Percentiles rank a stretch among this genome's conserved stretches.
phyloP scores from a whole-genome alignment of 352 stramenopile genomes.

The Pythium pyrilobum region DNA sequence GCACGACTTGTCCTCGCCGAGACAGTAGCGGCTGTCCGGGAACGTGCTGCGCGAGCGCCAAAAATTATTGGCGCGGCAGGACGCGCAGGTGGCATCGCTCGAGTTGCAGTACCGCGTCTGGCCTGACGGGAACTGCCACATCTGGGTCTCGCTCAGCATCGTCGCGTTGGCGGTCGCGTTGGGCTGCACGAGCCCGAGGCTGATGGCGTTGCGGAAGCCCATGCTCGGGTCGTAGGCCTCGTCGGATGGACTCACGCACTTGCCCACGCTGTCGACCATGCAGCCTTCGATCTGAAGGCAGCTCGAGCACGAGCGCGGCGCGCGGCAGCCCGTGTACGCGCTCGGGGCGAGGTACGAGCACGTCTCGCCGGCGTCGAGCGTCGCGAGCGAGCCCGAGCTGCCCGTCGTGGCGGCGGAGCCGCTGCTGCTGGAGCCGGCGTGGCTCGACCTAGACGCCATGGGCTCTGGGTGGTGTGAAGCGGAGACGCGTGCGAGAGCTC shows the following conservation, averaged over 20 bases:
- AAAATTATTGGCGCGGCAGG: neutral
- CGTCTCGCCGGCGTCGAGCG: neutral
- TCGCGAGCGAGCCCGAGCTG: neutral
- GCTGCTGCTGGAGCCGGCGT: neutral
- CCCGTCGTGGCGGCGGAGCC: neutral
- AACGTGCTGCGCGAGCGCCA: constrained; percentile 1
- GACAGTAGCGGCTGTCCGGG: constrained; percentile 8
- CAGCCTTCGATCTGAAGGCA: constrained; percentile 9
- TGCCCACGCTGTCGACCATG: constrained; percentile 10
- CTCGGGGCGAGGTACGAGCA: neutral
- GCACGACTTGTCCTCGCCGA: constrained; percentile 1
- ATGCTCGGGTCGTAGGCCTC: neutral
- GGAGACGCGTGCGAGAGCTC: neutral
- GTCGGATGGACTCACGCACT: constrained; percentile 3
- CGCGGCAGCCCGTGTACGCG: neutral
- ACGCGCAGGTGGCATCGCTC: neutral
- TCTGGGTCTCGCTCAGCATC: neutral
- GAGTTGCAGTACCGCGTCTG: neutral
- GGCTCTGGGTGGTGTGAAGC: neutral
- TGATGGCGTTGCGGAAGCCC: neutral
- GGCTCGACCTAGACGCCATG: neutral
- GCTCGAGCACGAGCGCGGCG: constrained; percentile 3
- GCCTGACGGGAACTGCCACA: constrained; percentile 5
- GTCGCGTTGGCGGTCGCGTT: constrained; percentile 2
- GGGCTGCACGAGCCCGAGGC: neutral